These are phyloP conservation scores for Teratosphaeria pseudoeucalypti DNA, from an alignment of 2,329 filamentous ascomycete species.

Conservation along the genomic window DNA sequence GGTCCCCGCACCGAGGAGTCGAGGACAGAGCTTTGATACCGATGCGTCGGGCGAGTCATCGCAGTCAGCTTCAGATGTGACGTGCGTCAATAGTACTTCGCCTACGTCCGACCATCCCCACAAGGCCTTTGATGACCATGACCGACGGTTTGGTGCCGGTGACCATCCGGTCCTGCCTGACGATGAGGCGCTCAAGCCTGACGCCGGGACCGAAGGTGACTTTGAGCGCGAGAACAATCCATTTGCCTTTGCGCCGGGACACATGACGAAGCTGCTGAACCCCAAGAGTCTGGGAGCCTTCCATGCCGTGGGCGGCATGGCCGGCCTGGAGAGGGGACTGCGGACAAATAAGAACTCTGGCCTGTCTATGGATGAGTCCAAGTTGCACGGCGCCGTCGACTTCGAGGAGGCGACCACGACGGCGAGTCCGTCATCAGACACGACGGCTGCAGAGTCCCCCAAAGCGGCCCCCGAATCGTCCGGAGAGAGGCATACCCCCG, in stretches of 20 bases:
- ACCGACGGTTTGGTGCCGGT: slow-evolving; percentile 20
- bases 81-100: slow-evolving; percentile 41
- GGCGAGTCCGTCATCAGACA: slow-evolving; percentile 19
- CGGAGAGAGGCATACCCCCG: slow-evolving; percentile 10
- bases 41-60: slow-evolving; percentile 45
- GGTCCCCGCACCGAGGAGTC: slow-evolving; percentile 52
- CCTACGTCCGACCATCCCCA: slow-evolving; percentile 18
- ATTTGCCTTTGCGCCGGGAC: slow-evolving; percentile 74
- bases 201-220: slow-evolving; percentile 64
- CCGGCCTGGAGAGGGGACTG: slow-evolving; percentile 63
- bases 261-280: slow-evolving; percentile 71
- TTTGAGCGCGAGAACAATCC: slow-evolving; percentile 69
- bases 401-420: slow-evolving; percentile 52
- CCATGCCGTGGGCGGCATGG: slow-evolving; percentile 61
- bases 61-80: slow-evolving; percentile 51
- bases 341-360: slow-evolving; percentile 55
- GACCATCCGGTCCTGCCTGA: slow-evolving; percentile 50
- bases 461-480: slow-evolving; percentile 6
- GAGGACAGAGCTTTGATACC: slow-evolving; percentile 58
- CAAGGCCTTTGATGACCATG: slow-evolving; percentile 18
- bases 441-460: slow-evolving; percentile 16
- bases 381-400: slow-evolving; percentile 51
- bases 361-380: slow-evolving; percentile 58
- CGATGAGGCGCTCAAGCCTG: slow-evolving; percentile 60
- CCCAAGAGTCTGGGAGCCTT: slow-evolving; percentile 69